phyloP scores from a whole-genome alignment of 176 grass and related monocot species.

The Oryza meridionalis region DNA sequence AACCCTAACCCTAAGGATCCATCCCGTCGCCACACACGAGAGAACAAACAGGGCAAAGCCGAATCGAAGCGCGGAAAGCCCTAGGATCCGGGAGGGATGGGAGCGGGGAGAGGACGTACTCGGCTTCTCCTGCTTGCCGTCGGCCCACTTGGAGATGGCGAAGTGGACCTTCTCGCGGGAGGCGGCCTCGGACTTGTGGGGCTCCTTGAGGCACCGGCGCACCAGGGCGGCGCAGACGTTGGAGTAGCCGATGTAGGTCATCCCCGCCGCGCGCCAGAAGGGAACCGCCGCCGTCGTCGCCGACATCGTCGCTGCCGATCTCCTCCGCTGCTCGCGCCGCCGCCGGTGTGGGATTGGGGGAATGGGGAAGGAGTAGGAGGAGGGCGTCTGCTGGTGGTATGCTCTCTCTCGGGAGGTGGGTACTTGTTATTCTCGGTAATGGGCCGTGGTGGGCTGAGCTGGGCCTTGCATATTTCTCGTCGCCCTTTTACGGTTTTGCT shows the following conservation, averaged over 20 bases:
- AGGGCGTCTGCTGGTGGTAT: background rate
- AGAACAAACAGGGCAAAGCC: background rate
- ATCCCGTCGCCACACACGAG: background rate
- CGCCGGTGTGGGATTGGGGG: background rate
- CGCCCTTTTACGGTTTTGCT: too few relatives aligned
- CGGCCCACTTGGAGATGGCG: constrained; percentile 79
- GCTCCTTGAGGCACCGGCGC: constrained; percentile 90
- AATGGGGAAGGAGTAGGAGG: background rate
- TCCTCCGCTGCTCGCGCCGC: constrained; percentile 22
- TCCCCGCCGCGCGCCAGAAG: constrained; percentile 89
- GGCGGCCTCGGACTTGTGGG: constrained; percentile 65
- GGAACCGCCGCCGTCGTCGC: constrained; percentile 72
- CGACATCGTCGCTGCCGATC: constrained; percentile 35
- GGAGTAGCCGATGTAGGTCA: constrained; percentile 98
- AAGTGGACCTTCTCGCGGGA: constrained; percentile 98
- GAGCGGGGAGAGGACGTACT: constrained; percentile 33
- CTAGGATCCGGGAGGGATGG: background rate
- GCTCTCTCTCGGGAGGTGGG: background rate
- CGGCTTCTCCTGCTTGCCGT: constrained; percentile 81
- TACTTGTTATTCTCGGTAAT: background rate
- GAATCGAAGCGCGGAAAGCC: background rate
- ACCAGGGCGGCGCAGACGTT: constrained; percentile 95
- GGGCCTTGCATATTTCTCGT: too few relatives aligned
- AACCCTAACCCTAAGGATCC: constrained; percentile 47
- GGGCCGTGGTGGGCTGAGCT: background rate